A percentile compares a stretch with the other conserved stretches of the same genome.
phyloP scores from a whole-genome alignment of 225 moss, liverwort and hornwort genomes.

The Antitrichia curtipendula region DNA sequence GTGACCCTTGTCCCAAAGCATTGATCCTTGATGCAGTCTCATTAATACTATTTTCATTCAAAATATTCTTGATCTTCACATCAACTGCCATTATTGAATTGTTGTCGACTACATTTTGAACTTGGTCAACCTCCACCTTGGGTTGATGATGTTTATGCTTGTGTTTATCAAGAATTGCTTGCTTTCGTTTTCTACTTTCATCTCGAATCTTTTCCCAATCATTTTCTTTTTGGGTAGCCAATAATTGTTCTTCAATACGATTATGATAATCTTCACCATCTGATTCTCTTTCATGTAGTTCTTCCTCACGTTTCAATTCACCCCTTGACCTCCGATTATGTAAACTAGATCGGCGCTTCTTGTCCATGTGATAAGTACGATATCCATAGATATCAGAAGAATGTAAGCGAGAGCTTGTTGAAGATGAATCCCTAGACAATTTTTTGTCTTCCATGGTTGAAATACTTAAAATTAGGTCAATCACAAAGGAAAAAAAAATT shows the following conservation, averaged over 20 bases:
- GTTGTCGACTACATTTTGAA: neutral
- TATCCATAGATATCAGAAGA: neutral
- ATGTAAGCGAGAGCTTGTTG: rapidly evolving
- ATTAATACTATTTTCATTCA: neutral
- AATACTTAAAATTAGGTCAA: neutral
- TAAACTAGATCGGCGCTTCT: neutral
- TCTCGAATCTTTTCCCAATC: neutral
- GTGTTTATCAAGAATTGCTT: neutral
- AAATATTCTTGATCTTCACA: neutral
- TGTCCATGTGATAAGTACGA: neutral
- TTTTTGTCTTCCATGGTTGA: neutral
- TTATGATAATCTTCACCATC: neutral
- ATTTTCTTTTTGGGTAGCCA: neutral
- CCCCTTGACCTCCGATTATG: too few species aligned
- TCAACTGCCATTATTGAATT: neutral
- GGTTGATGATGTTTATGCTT: too few species aligned
- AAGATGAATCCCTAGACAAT: neutral
- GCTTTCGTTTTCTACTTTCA: neutral
- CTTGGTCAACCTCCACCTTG: neutral
- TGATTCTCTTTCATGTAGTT: too few species aligned
- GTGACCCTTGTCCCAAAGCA: rapidly evolving
- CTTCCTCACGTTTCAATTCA: neutral
- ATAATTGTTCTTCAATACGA: neutral
- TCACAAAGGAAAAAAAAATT: too few species aligned
- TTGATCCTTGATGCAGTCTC: neutral